Evolutionary conservation across 805 yeast species (phyloP), one percentile per base, ranked within the genome.

Genomic region (Yamadazyma philogaea): DNA sequence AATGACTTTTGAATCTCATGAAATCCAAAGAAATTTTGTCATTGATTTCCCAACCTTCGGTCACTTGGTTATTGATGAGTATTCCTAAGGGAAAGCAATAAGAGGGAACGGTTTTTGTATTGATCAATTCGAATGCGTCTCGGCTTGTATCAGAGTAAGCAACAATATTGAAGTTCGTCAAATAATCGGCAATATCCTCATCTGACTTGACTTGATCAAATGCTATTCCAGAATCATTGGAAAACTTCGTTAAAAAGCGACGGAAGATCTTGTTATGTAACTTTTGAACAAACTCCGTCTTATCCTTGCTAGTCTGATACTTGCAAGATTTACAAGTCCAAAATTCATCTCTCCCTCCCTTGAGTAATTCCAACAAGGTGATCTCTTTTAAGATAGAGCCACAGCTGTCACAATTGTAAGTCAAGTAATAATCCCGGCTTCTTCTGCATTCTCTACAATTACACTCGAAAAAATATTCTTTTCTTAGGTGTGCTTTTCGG

Each of bases 391-490:
- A 15, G 4, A 42, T 8, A 22, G 38, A 19, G 0, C 46, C 45
- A 46, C 71, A 64, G 1, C 33, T 18, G 1, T 37, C 39, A 40
- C 68, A 64, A 10, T 39, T 40, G 19, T 57, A 45, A 10, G 64
- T 56, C 30, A 65, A 52, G 50, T 52, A 55, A 15, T 35, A 30
- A 46, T 69, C 74, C 30, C 41, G 38, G 4, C 39, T 37, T 6
- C 38, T 16, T 7, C 28, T n/a, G 43, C 73, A 66, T 12, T 42
- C 30, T 6, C 30, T 8, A 47, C 75, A 69, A n/a, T 48, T 28
- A 46, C 74, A 70, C 1, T 50, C 30, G 38, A 70, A 69, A 40
- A 54, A 64, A 43, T 56, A 69, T 34, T 63, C 54, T 5, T 41
- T 36, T 28, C 27, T 28, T 17, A 68, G 46, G 14, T 52, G 50